Evolutionary conservation across 805 yeast genomes (phyloP), one percentile per base, ranked within the genome.

Genomic region (Cyberlindnera petersonii): DNA sequence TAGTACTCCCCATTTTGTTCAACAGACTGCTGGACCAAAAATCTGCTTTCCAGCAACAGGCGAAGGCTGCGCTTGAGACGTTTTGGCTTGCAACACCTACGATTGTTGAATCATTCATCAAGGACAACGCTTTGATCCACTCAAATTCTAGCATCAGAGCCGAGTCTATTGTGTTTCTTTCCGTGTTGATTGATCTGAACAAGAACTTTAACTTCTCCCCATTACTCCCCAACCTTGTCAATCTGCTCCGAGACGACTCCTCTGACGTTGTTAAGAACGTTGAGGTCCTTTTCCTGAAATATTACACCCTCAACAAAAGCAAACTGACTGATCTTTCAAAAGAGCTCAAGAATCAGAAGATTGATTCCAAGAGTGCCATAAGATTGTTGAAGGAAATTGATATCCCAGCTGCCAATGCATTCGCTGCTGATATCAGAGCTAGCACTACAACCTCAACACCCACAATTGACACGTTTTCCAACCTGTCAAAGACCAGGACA

Each of bases 81-180:
- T 77, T 69, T 46, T 76, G 81, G 78, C 61, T 72, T 18, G 66
- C 72, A n/a, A 63, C 73, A 1, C 74, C 79, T 0, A 47, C 55
- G 2, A 66, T 65, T 14, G 78, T 75, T 21, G 79, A 76, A 43
- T 50, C 49, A 6, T 60, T 65, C 2, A 43, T 78, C n/a, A 59
- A 59, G 18, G 72, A 70, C 2, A 49, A 60, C 7, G 79, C 75
- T 0, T 58, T 77, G 24, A 58, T 58, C 13, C 68, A 66, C 49
- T 47, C 63, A 9, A 68, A 66, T 43, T 45, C 59, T 4, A 49
- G 44, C 16, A 56, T 75, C 5, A 64, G 71, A 26, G 55, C 63
- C 5, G 78, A 73, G 48, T 55, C 72, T 1, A 60, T 77, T 18
- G 54, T 53, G 9, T 67, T 77, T 66, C 50, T 78, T 4, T 56